Percentiles rank a stretch among this genome's conserved stretches.
Conservation (phyloP, 306 rosid genomes). For the Mimosa pudica region DNA sequence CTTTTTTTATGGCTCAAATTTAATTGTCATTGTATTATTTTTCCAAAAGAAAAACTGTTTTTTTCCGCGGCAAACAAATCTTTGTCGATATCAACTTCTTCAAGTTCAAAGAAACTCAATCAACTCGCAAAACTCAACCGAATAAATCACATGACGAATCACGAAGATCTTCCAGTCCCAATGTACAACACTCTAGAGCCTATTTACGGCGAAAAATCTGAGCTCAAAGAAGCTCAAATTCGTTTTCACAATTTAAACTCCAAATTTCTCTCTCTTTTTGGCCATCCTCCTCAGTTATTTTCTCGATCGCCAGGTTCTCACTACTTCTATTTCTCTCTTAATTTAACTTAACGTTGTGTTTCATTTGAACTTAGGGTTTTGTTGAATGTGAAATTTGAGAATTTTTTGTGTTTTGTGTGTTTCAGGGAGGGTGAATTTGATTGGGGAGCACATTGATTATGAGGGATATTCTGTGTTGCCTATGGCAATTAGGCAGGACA, state of each 20-base stretch:
- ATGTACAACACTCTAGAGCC: conserved; percentile 47
- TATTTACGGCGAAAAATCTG: conserved; percentile 58
- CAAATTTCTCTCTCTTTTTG: conserved; percentile 51
- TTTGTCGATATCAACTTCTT: background rate
- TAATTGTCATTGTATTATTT: too few species aligned
- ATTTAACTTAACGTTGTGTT: background rate
- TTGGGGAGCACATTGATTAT: conserved; percentile 81
- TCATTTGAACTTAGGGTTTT: background rate
- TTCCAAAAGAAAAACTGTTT: too few species aligned
- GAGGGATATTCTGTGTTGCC: conserved; percentile 88
- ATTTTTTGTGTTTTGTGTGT: conserved; percentile 18
- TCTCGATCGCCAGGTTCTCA: conserved; percentile 84
- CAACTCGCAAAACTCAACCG: background rate
- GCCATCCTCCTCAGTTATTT: conserved; percentile 49
- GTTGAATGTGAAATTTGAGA: background rate
- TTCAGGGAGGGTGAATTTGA: conserved; percentile 80
- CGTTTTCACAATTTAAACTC: conserved; percentile 52
- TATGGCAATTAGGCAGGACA: conserved; percentile 81
- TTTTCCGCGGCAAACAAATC: background rate
- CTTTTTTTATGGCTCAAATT: too few species aligned
- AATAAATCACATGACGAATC: conserved; percentile 44
- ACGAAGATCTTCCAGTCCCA: conserved; percentile 68
- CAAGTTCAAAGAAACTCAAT: background rate
- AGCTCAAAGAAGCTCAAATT: conserved; percentile 59
- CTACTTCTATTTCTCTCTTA: background rate